Base-by-base conservation (phyloP, 2,329 filamentous ascomycete genomes). In the Shiraia sp. region DNA sequence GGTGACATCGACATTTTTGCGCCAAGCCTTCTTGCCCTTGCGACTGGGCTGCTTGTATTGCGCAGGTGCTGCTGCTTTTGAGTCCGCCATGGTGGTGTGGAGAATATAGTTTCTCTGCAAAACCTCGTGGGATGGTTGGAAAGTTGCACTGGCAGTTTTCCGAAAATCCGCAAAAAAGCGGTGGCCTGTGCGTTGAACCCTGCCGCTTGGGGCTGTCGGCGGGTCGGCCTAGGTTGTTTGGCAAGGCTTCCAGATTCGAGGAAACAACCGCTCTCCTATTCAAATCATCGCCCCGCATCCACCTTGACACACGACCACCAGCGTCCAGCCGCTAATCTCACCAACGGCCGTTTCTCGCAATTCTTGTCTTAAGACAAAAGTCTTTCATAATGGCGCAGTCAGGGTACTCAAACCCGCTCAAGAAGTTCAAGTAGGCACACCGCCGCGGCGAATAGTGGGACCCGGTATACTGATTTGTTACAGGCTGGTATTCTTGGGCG, bases 1-100 rank as follows among this genome's bases (percentile, higher is more conserved):
- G 19, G 88, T 86, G 49, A 97, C 82, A 72, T 99, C 90, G 70
- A 99, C 90, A 74, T 99, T 96, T 72, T 97, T 99, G 65, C 93
- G 82, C 93, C 93, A 99, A 23, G 93, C 92, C 75, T 95, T 97
- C 74, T 97, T 97, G 60, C 95, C 93, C 70, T 99, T 99, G 66
- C 93, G 81, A 4, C 92, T 97, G 17, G 90, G 83, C 71, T 99
- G 93, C 51, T 82, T 90, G 72, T 86, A 84, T 55, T 95, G 89
- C 50, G 85, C 83, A 9, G 90, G 91, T 13, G 88, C 86, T 25
- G 78, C 72, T 10, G 56, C 58, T 16, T 50, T 41, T 5, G 19
- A 22, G 33, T 51, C 52, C 6, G 54, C 53, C 57, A 61, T 61
- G n/a, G 19, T 47, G 13, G 19, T 16, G 29, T n/a, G 15, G 14